Evolutionary conservation across 2,329 filamentous ascomycete species (phyloP).

Genomic region (Ophiocordyceps camponoti-leonardi): DNA sequence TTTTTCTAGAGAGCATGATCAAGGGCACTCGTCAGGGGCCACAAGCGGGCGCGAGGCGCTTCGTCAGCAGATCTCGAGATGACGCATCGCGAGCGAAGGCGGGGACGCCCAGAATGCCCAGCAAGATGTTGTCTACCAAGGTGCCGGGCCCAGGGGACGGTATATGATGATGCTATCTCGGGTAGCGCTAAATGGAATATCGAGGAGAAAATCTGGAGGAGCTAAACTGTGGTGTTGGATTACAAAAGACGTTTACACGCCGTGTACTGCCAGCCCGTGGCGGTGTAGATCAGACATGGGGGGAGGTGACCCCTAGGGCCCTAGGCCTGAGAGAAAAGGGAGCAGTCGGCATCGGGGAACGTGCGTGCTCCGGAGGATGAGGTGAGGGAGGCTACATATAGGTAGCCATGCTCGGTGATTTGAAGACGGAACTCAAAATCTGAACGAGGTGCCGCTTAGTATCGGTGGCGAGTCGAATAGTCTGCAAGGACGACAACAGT

Average conservation of each 20-base stretch:
- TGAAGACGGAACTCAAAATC: not conserved
- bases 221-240: too few relatives aligned
- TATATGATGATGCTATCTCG: not conserved
- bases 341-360: not conserved
- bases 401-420: not conserved
- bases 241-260: too few relatives aligned
- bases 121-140: constrained; percentile 16
- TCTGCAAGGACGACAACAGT: constrained; percentile 5
- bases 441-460: constrained; percentile 6
- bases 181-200: too few relatives aligned
- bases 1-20: constrained; percentile 44
- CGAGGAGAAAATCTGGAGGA: too few relatives aligned
- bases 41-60: constrained; percentile 20
- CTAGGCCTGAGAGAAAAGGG: not conserved
- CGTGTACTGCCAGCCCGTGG: too few relatives aligned
- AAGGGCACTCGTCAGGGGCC: constrained; percentile 39
- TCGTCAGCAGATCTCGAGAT: constrained; percentile 15
- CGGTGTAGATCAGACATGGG: not conserved
- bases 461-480: constrained; percentile 20
- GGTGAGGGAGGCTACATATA: not conserved
- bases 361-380: not conserved
- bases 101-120: constrained; percentile 23
- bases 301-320: too few relatives aligned
- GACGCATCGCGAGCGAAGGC: constrained; percentile 15
- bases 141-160: constrained; percentile 18